phyloP scores from a whole-genome alignment of 495 filamentous ascomycete species.

The Durotheca rogersii region DNA sequence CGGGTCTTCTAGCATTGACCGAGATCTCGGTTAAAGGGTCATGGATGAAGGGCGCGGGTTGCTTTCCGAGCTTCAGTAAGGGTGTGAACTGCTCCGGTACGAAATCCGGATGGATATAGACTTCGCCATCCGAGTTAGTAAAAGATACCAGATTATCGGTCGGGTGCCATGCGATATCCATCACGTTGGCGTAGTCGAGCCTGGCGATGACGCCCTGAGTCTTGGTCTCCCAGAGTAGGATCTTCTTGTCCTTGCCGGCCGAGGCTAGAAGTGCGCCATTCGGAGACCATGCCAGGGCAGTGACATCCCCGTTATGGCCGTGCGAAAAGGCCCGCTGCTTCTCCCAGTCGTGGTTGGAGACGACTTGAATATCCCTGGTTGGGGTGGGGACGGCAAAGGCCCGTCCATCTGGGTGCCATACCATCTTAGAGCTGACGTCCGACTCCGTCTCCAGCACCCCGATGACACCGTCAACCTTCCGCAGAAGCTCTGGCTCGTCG shows the following conservation, averaged over 20 bases:
- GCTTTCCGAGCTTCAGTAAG: slow-evolving; percentile 56
- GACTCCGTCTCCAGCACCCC: slow-evolving; percentile 73
- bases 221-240: slow-evolving; percentile 86
- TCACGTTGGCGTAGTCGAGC: slow-evolving; percentile 76
- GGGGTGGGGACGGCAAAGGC: slow-evolving; percentile 85
- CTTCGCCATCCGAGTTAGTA: slow-evolving; percentile 84
- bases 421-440: slow-evolving; percentile 70
- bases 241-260: slow-evolving; percentile 76
- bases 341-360: slow-evolving; percentile 84
- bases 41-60: slow-evolving; percentile 83
- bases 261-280: slow-evolving; percentile 87
- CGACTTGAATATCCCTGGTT: slow-evolving; percentile 80
- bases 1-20: slow-evolving; percentile 58
- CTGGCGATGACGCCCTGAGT: slow-evolving; percentile 73
- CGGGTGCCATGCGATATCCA: slow-evolving; percentile 89
- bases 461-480: slow-evolving; percentile 84
- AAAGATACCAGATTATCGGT: slow-evolving; percentile 83
- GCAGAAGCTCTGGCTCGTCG: slow-evolving; percentile 77
- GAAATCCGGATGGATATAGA: slow-evolving; percentile 83
- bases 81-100: slow-evolving; percentile 64
- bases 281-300: slow-evolving; percentile 85
- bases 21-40: slow-evolving; percentile 73
- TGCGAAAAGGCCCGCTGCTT: slow-evolving; percentile 72
- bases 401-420: slow-evolving; percentile 94
- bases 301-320: slow-evolving; percentile 84